A percentile compares a stretch with the other conserved stretches of the same genome.
Conservation (phyloP, 371 early-diverging fungal species). For the Mortierella sp. region DNA sequence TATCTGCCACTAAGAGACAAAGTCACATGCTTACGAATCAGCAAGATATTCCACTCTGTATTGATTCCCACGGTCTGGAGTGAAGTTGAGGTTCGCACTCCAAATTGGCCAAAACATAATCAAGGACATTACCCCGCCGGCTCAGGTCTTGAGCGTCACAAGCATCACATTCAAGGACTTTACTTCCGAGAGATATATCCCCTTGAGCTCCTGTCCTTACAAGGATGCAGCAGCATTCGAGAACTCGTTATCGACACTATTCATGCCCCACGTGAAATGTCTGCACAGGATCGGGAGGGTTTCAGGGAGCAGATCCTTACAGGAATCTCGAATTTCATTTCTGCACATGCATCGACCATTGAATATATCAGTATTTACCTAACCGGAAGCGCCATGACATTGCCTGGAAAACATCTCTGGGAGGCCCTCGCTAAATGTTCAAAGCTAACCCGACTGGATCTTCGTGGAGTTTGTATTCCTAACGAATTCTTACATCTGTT, state of each 20-base stretch:
- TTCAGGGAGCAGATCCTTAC: background rate
- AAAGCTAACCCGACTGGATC: background rate
- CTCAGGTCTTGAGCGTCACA: background rate
- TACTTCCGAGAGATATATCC: background rate
- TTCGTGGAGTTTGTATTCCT: background rate
- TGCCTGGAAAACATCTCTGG: background rate
- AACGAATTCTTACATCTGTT: background rate
- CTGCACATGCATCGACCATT: conserved; percentile 1
- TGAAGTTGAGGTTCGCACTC: background rate
- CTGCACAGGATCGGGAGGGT: no score
- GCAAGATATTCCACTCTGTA: background rate
- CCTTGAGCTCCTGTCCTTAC: background rate
- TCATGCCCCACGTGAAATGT: background rate
- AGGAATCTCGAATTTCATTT: background rate
- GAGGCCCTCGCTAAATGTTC: background rate
- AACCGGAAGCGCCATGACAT: background rate
- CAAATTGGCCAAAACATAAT: background rate
- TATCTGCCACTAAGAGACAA: background rate
- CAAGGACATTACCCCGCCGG: background rate
- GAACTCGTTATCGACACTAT: background rate
- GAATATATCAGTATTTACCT: background rate
- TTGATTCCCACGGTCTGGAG: background rate
- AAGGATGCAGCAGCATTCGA: background rate
- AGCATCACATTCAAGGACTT: conserved; percentile 9
- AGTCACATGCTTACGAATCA: background rate